These are phyloP conservation scores for Citrullus amarus DNA, from an alignment of 306 rosid genomes.

Conservation along the genomic window DNA sequence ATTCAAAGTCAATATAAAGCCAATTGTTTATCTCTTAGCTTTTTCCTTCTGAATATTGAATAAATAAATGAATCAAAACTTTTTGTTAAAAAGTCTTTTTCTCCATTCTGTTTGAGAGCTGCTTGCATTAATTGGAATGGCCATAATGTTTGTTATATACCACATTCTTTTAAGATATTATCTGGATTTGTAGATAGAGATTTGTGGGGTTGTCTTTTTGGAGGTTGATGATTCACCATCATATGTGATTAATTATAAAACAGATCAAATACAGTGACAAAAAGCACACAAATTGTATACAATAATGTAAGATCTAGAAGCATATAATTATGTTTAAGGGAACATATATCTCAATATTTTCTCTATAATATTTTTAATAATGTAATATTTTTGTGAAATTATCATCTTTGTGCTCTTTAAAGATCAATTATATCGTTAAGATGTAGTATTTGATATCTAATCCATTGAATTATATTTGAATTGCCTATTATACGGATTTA, in stretches of 20 bases:
- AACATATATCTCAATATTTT: no score
- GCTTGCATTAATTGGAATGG: constrained; percentile 8
- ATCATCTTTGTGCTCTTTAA: no score
- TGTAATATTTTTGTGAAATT: no score
- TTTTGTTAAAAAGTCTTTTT: neutral
- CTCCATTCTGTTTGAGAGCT: constrained; percentile 8
- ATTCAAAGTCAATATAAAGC: constrained; percentile 5
- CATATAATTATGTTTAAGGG: neutral
- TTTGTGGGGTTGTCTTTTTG: constrained; percentile 1
- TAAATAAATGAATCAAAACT: neutral
- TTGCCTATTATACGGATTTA: no score
- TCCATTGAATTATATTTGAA: no score
- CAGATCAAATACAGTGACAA: neutral
- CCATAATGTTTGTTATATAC: constrained; percentile 8
- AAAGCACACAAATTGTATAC: neutral
- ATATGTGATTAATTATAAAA: neutral
- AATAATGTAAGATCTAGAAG: neutral
- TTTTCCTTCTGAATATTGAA: neutral
- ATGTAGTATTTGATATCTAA: no score
- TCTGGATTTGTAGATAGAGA: neutral
- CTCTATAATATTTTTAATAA: no score
- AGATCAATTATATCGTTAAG: no score
- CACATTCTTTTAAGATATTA: constrained; percentile 2
- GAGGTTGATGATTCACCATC: neutral
- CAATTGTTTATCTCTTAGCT: neutral